phyloP scores from a whole-genome alignment of 805 yeast species.

The Kodamaea hsintzibuensis region DNA sequence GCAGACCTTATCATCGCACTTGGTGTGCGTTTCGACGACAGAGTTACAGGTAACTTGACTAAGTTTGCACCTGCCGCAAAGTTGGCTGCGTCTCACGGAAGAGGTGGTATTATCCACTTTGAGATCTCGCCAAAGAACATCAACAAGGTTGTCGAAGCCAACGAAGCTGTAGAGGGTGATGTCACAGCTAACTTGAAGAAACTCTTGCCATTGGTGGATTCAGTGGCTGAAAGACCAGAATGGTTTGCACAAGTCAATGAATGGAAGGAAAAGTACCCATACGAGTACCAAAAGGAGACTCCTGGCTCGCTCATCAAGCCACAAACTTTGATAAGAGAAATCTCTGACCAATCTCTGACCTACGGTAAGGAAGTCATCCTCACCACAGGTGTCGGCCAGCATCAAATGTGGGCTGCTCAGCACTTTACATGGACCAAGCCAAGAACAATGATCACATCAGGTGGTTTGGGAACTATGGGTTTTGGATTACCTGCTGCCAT shows the following conservation, averaged over 20 bases:
- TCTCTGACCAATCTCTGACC: conserved; percentile 67
- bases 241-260: conserved; percentile 76
- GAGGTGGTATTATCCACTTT: conserved; percentile 96
- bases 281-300: conserved; percentile 76
- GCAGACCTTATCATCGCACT: conserved; percentile 93
- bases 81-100: conserved; percentile 79
- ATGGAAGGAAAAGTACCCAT: conserved; percentile 90
- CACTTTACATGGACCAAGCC: conserved; percentile 93
- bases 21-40: conserved; percentile 98
- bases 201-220: conserved; percentile 68
- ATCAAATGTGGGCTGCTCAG: conserved; percentile 99
- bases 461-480: conserved; percentile 99
- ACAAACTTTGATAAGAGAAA: conserved; percentile 82
- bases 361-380: conserved; percentile 76
- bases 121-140: conserved; percentile 96
- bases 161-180: conserved; percentile 96
- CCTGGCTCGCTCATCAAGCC: conserved; percentile 85
- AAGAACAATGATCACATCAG: conserved; percentile 93
- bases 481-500: conserved; percentile 96
- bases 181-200: conserved; percentile 74
- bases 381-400: conserved; percentile 99
- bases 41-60: conserved; percentile 85
- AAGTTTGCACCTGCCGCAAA: conserved; percentile 94
- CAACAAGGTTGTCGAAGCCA: conserved; percentile 95
- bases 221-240: conserved; percentile 66